phyloP scores from a whole-genome alignment of 371 early-diverging fungal genomes.

The Capillidium heterosporum region DNA sequence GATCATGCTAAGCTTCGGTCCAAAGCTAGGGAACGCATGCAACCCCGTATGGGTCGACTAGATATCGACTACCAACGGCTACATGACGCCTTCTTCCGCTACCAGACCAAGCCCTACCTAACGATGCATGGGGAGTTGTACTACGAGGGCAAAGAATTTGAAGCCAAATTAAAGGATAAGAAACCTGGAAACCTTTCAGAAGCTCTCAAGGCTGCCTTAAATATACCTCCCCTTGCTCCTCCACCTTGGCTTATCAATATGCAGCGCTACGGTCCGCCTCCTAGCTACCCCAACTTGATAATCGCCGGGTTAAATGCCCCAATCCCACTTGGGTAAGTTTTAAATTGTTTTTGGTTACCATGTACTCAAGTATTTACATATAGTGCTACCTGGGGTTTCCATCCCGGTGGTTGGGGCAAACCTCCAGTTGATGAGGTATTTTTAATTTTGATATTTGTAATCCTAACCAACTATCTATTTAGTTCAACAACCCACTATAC shows the following conservation, averaged over 20 bases:
- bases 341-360: neutral
- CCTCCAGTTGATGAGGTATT: constrained; percentile 85
- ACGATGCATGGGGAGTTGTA: constrained; percentile 81
- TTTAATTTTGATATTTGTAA: neutral
- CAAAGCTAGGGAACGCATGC: constrained; percentile 75
- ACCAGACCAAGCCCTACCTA: constrained; percentile 73
- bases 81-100: constrained; percentile 93
- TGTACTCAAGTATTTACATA: neutral
- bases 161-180: constrained; percentile 68
- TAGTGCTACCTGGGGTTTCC: constrained; percentile 93
- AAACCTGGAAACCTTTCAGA: constrained; percentile 81
- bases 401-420: constrained; percentile 96
- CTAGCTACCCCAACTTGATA: constrained; percentile 79
- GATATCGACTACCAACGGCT: constrained; percentile 91
- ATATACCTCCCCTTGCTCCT: constrained; percentile 85
- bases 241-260: constrained; percentile 97
- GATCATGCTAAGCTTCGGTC: constrained; percentile 55
- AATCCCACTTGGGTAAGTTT: constrained; percentile 69
- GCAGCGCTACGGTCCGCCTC: constrained; percentile 97
- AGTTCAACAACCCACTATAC: constrained; percentile 77
- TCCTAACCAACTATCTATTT: neutral
- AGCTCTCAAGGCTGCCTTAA: constrained; percentile 69
- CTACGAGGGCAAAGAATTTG: constrained; percentile 94
- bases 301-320: constrained; percentile 95
- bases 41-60: constrained; percentile 91